Conservation (phyloP, 1,284 basidiomycete species). For the Naganishia albida region DNA sequence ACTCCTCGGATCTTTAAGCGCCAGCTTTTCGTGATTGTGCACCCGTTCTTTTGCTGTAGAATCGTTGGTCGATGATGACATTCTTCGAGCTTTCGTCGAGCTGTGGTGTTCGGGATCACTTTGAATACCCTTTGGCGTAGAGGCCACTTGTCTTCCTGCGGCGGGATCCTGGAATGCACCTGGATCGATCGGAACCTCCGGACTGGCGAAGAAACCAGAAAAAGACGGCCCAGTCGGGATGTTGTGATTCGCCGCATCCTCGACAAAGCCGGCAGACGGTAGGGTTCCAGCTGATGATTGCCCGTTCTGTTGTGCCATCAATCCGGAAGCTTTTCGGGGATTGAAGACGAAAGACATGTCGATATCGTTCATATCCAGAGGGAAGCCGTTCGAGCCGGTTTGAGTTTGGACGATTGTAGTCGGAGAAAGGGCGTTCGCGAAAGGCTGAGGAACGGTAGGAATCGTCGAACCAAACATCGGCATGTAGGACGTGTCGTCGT, state of each 20-base stretch:
- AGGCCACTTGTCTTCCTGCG: neutral
- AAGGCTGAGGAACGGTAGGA: neutral
- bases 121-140: neutral
- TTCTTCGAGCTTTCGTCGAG: neutral
- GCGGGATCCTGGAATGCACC: neutral
- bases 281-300: neutral
- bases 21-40: conserved; percentile 28
- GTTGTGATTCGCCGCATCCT: neutral
- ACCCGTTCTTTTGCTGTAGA: conserved; percentile 23
- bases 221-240: conserved; percentile 8
- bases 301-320: neutral
- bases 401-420: neutral
- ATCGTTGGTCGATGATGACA: conserved; percentile 12
- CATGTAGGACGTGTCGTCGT: neutral
- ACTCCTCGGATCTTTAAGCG: conserved; percentile 43
- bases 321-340: neutral
- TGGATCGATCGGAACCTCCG: neutral
- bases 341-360: conserved; percentile 7
- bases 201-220: conserved; percentile 19
- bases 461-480: neutral
- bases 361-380: neutral
- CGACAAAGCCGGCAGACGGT: neutral
- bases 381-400: conserved; percentile 3
- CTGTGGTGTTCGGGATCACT: neutral
- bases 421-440: neutral